Conservation (phyloP, 805 yeast species). For the Brettanomyces custersianus region DNA sequence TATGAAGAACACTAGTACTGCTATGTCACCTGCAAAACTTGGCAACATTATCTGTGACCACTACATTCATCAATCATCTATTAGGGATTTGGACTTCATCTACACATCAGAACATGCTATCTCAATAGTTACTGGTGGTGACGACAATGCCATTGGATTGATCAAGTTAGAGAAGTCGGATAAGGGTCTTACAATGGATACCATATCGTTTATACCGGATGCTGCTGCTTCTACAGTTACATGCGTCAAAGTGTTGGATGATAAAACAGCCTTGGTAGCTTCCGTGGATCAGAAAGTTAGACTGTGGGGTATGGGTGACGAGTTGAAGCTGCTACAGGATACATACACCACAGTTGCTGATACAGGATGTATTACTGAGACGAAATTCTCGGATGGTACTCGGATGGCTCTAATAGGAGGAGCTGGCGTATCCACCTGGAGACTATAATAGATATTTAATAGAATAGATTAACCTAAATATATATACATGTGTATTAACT, state of each 20-base stretch:
- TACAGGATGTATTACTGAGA: constrained; percentile 62
- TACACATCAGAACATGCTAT: constrained; percentile 4
- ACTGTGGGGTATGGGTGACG: constrained; percentile 44
- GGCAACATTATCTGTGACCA: constrained; percentile 28
- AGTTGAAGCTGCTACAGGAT: constrained; percentile 27
- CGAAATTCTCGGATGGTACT: constrained; percentile 18
- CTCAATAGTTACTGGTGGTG: constrained; percentile 74
- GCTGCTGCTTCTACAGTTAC: constrained; percentile 91
- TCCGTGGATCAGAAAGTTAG: constrained; percentile 80
- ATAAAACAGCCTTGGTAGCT: constrained; percentile 39
- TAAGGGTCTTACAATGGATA: constrained; percentile 7
- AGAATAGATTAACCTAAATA: constrained; percentile 2
- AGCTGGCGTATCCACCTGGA: constrained; percentile 49
- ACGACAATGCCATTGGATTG: constrained; percentile 61
- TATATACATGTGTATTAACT: background rate
- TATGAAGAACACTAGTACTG: background rate
- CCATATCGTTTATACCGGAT: constrained; percentile 29
- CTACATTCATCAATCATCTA: constrained; percentile 76
- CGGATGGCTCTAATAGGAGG: constrained; percentile 57
- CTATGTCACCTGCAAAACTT: constrained; percentile 4
- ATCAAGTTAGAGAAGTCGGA: background rate
- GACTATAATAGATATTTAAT: constrained; percentile 4
- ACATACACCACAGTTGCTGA: constrained; percentile 81
- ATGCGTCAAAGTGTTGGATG: constrained; percentile 32
- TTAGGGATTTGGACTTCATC: constrained; percentile 46